phyloP scores from a whole-genome alignment of 148 eudicot genomes.

The Spergularia bocconei region DNA sequence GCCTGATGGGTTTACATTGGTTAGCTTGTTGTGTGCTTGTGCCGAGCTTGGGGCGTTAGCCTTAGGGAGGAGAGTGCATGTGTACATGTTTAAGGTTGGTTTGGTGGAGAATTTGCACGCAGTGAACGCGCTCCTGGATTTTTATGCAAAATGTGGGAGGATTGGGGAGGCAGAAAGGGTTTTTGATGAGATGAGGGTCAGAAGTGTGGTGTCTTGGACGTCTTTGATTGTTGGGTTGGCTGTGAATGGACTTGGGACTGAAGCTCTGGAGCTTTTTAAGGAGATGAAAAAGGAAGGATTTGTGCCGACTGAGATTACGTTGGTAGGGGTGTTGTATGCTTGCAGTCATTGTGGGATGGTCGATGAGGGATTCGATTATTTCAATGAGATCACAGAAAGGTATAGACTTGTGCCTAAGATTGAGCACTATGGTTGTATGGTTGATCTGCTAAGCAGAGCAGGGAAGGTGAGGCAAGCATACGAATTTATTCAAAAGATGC shows the following conservation, averaged over 20 bases:
- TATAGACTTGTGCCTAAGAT: slow-evolving; percentile 52
- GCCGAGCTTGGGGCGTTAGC: slow-evolving; percentile 81
- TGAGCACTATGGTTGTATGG: slow-evolving; percentile 82
- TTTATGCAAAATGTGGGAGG: slow-evolving; percentile 70
- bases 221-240: slow-evolving; percentile 68
- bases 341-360: slow-evolving; percentile 86
- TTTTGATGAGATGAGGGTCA: slow-evolving; percentile 48
- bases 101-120: slow-evolving; percentile 62
- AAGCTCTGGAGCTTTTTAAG: slow-evolving; percentile 55
- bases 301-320: slow-evolving; percentile 60
- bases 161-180: slow-evolving; percentile 46
- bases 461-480: slow-evolving; percentile 63
- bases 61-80: slow-evolving; percentile 71
- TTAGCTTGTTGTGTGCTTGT: slow-evolving; percentile 75
- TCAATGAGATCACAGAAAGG: slow-evolving; percentile 45
- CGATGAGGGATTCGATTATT: slow-evolving; percentile 59
- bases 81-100: slow-evolving; percentile 64
- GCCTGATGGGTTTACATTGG: slow-evolving; percentile 85
- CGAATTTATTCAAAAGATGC: slow-evolving; percentile 56
- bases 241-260: slow-evolving; percentile 52
- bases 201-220: slow-evolving; percentile 69
- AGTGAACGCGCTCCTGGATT: slow-evolving; percentile 57
- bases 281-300: slow-evolving; percentile 43
- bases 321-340: slow-evolving; percentile 75
- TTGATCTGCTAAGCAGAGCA: slow-evolving; percentile 66